phyloP scores from a whole-genome alignment of 192 early-diverging fungal species.

The Umbelopsis vinacea region DNA sequence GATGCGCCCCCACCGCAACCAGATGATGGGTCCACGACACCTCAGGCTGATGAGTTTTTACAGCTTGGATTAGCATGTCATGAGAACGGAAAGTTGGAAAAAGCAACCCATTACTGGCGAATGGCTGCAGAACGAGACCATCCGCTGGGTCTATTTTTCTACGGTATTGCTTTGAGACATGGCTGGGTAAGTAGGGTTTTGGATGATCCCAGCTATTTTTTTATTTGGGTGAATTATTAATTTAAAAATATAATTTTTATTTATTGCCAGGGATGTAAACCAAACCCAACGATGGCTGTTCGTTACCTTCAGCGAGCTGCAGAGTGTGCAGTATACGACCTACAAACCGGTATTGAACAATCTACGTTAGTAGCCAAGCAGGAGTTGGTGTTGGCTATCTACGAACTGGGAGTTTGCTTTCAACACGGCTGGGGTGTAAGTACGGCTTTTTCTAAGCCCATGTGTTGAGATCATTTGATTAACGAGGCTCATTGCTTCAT shows the following conservation, averaged over 20 bases:
- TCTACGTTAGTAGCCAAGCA: slow-evolving; percentile 57
- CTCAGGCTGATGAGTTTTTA: slow-evolving; percentile 59
- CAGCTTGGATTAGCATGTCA: slow-evolving; percentile 70
- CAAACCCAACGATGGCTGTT: slow-evolving; percentile 68
- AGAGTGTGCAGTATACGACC: slow-evolving; percentile 62
- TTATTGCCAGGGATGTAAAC: slow-evolving; percentile 59
- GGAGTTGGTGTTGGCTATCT: slow-evolving; percentile 76
- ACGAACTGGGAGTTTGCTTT: slow-evolving; percentile 80
- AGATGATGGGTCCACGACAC: slow-evolving; percentile 14
- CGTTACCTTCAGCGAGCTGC: slow-evolving; percentile 73
- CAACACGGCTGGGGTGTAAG: slow-evolving; percentile 80
- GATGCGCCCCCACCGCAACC: not conserved
- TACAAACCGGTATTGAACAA: slow-evolving; percentile 56
- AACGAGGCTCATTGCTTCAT: not conserved
- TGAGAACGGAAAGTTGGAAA: slow-evolving; percentile 70
- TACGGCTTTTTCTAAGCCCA: not conserved
- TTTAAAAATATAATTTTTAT: not conserved
- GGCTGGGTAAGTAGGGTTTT: slow-evolving; percentile 60
- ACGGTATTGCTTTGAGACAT: slow-evolving; percentile 75
- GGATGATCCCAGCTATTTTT: not conserved
- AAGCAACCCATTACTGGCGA: slow-evolving; percentile 72
- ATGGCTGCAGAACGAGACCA: slow-evolving; percentile 66
- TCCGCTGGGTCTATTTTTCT: slow-evolving; percentile 73
- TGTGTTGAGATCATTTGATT: no score
- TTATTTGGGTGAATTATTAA: not conserved